Percentiles rank a stretch among this genome's conserved stretches.
These are phyloP conservation scores for Daldinia concentrica DNA, from an alignment of 495 filamentous ascomycete genomes.

Conservation along the genomic window DNA sequence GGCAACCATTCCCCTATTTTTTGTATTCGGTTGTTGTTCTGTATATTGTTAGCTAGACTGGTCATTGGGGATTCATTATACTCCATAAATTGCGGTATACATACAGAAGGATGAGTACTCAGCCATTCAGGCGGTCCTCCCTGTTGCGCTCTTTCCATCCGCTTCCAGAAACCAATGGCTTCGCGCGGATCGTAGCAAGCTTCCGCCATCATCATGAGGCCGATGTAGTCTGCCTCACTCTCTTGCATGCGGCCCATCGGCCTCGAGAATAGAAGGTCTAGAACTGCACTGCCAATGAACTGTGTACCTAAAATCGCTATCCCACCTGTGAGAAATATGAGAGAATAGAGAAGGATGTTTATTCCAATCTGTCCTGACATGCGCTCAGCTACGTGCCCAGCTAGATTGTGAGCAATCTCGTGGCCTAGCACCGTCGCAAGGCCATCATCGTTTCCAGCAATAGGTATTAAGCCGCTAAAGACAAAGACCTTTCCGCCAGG, in stretches of 20 bases:
- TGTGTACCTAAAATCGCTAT: conserved; percentile 56
- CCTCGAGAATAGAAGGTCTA: conserved; percentile 71
- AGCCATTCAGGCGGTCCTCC: conserved; percentile 75
- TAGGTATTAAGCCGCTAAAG: conserved; percentile 79
- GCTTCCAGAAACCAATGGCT: conserved; percentile 76
- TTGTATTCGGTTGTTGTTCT: conserved; percentile 74
- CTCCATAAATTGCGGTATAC: conserved; percentile 30
- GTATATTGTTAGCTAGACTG: conserved; percentile 31
- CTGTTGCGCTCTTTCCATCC: conserved; percentile 74
- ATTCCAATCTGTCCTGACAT: conserved; percentile 71
- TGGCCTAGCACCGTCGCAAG: conserved; percentile 88
- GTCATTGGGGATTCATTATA: neutral
- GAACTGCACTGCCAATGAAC: conserved; percentile 53
- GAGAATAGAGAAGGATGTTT: conserved; percentile 60
- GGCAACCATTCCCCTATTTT: conserved; percentile 75
- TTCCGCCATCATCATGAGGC: conserved; percentile 72
- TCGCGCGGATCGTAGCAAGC: conserved; percentile 75
- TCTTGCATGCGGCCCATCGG: conserved; percentile 75
- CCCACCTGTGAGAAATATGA: conserved; percentile 60
- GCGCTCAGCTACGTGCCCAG: conserved; percentile 79
- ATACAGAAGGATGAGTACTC: conserved; percentile 85
- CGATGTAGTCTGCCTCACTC: conserved; percentile 86
- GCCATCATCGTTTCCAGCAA: conserved; percentile 76
- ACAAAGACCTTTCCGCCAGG: conserved; percentile 96
- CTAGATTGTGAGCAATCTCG: conserved; percentile 93